Conservation (phyloP, 495 filamentous ascomycete species). For the Rhizodiscina lignyota region DNA sequence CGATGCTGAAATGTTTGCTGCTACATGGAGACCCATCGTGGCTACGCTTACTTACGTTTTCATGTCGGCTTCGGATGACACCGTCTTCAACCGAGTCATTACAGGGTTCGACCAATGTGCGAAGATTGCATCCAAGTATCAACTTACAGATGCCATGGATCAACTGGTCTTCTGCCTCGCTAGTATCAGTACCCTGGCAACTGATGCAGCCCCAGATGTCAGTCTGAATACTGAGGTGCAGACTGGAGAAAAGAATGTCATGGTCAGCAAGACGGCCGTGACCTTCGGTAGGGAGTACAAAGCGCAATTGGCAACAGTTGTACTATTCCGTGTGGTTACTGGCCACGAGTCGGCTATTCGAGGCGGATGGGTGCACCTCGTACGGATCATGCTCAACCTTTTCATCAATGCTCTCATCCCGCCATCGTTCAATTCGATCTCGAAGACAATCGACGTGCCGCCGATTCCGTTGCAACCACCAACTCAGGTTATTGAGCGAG, state of each 20-base stretch:
- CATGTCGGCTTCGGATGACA: conserved; percentile 95
- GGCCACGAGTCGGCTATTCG: conserved; percentile 63
- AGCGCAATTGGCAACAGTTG: conserved; percentile 82
- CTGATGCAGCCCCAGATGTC: conserved; percentile 59
- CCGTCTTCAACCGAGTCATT: conserved; percentile 84
- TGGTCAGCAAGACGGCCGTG: conserved; percentile 97
- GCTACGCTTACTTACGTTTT: conserved; percentile 96
- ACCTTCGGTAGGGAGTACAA: conserved; percentile 90
- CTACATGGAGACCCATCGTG: conserved; percentile 88
- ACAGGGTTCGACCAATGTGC: conserved; percentile 94
- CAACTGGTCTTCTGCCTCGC: conserved; percentile 79
- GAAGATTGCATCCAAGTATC: conserved; percentile 76
- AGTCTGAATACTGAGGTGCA: conserved; percentile 91
- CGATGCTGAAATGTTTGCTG: conserved; percentile 93
- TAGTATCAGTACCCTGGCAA: conserved; percentile 74
- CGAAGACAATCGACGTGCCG: conserved; percentile 54
- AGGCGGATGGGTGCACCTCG: conserved; percentile 65
- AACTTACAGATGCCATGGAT: conserved; percentile 71
- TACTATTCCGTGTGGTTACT: conserved; percentile 77
- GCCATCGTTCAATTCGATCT: conserved; percentile 58
- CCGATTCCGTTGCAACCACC: conserved; percentile 80
- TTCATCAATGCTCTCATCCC: conserved; percentile 92
- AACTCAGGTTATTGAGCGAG: conserved; percentile 86
- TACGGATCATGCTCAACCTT: conserved; percentile 84
- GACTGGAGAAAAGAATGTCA: conserved; percentile 78